Base-by-base conservation (phyloP, 345 rosid species). In the Microcos paniculata region DNA sequence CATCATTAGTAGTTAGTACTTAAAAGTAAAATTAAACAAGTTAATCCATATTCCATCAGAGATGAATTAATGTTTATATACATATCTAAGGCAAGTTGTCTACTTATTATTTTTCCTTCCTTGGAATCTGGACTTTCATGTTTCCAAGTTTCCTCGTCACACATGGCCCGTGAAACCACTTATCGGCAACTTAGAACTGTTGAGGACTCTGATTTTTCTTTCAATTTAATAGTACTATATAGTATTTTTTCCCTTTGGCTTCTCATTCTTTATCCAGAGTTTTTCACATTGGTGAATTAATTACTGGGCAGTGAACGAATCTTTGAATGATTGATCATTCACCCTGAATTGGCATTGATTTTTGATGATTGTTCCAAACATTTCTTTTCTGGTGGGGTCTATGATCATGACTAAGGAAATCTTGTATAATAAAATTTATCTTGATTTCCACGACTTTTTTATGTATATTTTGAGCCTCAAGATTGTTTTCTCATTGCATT, bases 141-240 rank as follows among this genome's bases (percentile, higher is more conserved):
- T 85, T 81, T 72, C 79, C 82, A 80, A 76, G 69, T 83, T 87
- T 83, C 88, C 81, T 78, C 80, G 63, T 83, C 84, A 80, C 88
- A 85, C 81, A 81, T 82, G 85, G 84, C 77, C 74, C 71, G 52
- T 77, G 64, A 42, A 43, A 57, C 40, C 31, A 56, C 45, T 72
- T 59, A 66, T 12, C 24, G 66, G 66, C 74, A 57, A 53, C 58
- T 43, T 14, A 14, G 48, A 11, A 62, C 30, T 52, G 46, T 42
- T 55, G 52, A 24, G 55, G 30, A 48, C 3, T 42, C 28, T 40
- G 4, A 4, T 23, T 48, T 69, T 61, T 21, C n/a, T n/a, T 35
- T 1, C 6, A 35, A 35, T 35, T n/a, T n/a, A n/a, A 0, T 5
- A 8, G 14, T 28, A 9, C 3, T 58, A 4, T 7, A 9, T 8